Evolutionary conservation across 108 stramenopile species (phyloP).

Genomic region (Conticribra weissflogii): DNA sequence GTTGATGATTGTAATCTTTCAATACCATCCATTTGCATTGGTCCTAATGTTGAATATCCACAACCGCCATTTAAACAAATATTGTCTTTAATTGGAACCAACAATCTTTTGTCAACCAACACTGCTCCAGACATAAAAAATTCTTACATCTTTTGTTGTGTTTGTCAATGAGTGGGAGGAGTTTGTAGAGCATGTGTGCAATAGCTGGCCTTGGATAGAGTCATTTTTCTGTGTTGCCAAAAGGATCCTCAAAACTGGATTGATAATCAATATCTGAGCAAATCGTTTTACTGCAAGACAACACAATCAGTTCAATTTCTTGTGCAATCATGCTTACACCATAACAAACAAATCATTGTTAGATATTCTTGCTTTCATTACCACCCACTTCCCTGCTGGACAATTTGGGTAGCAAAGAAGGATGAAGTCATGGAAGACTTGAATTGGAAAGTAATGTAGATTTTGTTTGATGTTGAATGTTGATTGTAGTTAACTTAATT

Average conservation of each 20-base stretch:
- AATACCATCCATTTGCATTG: too few species aligned
- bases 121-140: constrained; percentile 24
- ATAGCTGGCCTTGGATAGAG: constrained; percentile 1
- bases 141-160: constrained; percentile 32
- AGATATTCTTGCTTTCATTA: constrained; percentile 9
- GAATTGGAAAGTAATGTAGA: constrained; percentile 1
- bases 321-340: constrained; percentile 14
- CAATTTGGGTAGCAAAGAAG: neutral
- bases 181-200: constrained; percentile 8
- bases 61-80: constrained; percentile 30
- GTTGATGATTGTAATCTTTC: too few species aligned
- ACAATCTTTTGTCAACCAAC: constrained; percentile 24
- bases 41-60: constrained; percentile 25
- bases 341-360: constrained; percentile 15
- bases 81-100: constrained; percentile 30
- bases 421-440: constrained; percentile 4
- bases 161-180: constrained; percentile 19
- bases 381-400: constrained; percentile 16
- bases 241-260: constrained; percentile 9
- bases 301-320: neutral
- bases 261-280: neutral
- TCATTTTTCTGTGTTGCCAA: neutral
- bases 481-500: constrained; percentile 6
- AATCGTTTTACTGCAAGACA: constrained; percentile 7
- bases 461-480: constrained; percentile 16